Base-by-base conservation (phyloP, 768 basidiomycete genomes). In the Gymnopilus dilepis region DNA sequence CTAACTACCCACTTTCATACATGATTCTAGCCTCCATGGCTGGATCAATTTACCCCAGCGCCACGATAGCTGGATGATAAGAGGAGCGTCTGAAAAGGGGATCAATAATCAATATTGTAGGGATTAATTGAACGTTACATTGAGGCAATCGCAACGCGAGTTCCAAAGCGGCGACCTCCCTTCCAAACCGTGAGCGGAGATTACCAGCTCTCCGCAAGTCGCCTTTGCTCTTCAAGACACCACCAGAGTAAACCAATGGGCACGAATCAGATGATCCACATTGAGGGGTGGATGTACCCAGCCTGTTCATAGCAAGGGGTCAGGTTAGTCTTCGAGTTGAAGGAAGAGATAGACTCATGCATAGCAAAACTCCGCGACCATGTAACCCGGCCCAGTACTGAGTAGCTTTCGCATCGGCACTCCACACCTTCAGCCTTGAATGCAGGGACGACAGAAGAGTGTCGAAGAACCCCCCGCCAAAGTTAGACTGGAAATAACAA, bases 401-500 rank as follows among this genome's bases (percentile, higher is more conserved):
- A 74, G 47, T n/a, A 37, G 9, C 3, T 15, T 37, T 2, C 9
- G 9, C 3, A 37, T 15, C 15, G 9, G 34, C 34, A 11, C 15
- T 9, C 9, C 34, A 9, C 34, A 37, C 34, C 34, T 8, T 45
- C 12, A 34, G 34, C 34, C 19, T 50, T n/a, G 12, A 71, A 1
- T 38, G 52, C 54, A 21, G 64, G 59, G 17, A 60, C 41, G 5
- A 56, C 68, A n/a, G n/a, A n/a, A n/a, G n/a, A n/a, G 53, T 78
- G 77, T 1, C 71, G 59, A 42, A 80, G 55, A 47, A 86, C 85
- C 56, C 82, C 84, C 31, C 79, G 78, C 91, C 91, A 92, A 72
- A 94, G 94, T 74, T 86, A 93, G 31, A 84, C 81, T 0, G 93
- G 91, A 63, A 94, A 94, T 3, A 81, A 70, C 34, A 87, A 80